Evolutionary conservation across 2,329 filamentous ascomycete species (phyloP).

Genomic region (Curvularia sp.): DNA sequence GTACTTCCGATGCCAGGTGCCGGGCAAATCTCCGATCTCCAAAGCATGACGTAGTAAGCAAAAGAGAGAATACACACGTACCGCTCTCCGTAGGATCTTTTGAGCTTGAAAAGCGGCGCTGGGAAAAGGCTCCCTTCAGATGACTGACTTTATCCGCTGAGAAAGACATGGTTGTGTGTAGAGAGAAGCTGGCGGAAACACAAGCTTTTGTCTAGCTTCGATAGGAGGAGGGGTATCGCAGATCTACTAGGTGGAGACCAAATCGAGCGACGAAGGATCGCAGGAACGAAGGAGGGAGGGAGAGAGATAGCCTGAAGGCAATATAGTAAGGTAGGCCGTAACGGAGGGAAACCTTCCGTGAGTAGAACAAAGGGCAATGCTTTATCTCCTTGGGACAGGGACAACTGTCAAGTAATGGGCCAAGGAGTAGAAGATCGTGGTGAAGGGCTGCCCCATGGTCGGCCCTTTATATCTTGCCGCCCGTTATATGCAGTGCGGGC

Average conservation of each 20-base stretch:
- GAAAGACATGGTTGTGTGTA: slow-evolving; percentile 41
- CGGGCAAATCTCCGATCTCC: background rate
- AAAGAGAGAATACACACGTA: slow-evolving; percentile 28
- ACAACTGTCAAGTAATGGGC: background rate
- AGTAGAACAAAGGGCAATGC: background rate
- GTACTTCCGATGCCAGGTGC: slow-evolving; percentile 4
- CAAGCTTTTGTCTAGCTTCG: slow-evolving; percentile 22
- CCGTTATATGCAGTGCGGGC: slow-evolving; percentile 1
- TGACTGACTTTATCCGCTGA: slow-evolving; percentile 45
- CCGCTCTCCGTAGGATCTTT: slow-evolving; percentile 49
- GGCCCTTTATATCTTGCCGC: slow-evolving; percentile 15
- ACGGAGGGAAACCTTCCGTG: background rate
- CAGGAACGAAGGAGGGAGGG: background rate
- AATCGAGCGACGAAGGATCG: background rate
- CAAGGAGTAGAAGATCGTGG: background rate
- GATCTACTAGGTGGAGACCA: slow-evolving; percentile 8
- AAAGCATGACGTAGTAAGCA: slow-evolving; percentile 18
- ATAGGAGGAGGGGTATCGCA: slow-evolving; percentile 11
- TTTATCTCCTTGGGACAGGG: background rate
- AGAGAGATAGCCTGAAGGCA: background rate
- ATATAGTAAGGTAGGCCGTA: background rate
- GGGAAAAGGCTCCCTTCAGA: slow-evolving; percentile 39
- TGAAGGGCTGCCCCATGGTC: slow-evolving; percentile 1
- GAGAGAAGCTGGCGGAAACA: slow-evolving; percentile 11
- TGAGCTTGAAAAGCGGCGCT: slow-evolving; percentile 45